These are phyloP conservation scores for Solanum sejunctum DNA, from an alignment of 257 asterid genomes.

Conservation along the genomic window DNA sequence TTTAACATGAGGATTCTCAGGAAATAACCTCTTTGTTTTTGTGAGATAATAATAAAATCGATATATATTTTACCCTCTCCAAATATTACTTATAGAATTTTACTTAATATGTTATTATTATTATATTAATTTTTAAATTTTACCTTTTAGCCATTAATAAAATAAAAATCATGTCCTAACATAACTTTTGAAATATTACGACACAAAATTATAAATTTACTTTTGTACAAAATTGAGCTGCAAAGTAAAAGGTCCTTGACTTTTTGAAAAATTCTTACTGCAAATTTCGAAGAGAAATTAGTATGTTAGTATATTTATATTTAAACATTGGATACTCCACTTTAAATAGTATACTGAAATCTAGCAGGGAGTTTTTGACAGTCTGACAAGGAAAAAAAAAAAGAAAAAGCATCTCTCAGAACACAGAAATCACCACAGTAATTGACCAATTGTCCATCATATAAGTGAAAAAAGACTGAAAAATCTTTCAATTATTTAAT, in stretches of 20 bases:
- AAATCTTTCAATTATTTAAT: slow-evolving; percentile 6
- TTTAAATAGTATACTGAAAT: neutral
- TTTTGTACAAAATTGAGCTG: neutral
- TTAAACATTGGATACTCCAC: neutral
- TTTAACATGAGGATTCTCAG: too few species aligned
- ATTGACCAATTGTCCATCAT: neutral
- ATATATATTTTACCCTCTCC: too few species aligned
- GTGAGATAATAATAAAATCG: too few species aligned
- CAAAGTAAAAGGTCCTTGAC: neutral
- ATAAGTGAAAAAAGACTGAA: neutral
- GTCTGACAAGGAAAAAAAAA: neutral
- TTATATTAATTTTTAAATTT: too few species aligned
- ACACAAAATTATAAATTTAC: too few species aligned
- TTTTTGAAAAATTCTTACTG: neutral
- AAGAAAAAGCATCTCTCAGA: neutral
- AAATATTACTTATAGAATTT: too few species aligned
- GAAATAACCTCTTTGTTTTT: too few species aligned
- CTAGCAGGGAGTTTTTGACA: neutral
- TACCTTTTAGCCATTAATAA: too few species aligned
- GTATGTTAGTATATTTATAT: neutral
- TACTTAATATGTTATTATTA: too few species aligned
- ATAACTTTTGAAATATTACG: too few species aligned
- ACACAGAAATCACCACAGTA: neutral
- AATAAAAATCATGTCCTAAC: too few species aligned
- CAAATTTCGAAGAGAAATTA: neutral